These are phyloP conservation scores for Biancaea sappan DNA, from an alignment of 306 rosid species.

Conservation along the genomic window DNA sequence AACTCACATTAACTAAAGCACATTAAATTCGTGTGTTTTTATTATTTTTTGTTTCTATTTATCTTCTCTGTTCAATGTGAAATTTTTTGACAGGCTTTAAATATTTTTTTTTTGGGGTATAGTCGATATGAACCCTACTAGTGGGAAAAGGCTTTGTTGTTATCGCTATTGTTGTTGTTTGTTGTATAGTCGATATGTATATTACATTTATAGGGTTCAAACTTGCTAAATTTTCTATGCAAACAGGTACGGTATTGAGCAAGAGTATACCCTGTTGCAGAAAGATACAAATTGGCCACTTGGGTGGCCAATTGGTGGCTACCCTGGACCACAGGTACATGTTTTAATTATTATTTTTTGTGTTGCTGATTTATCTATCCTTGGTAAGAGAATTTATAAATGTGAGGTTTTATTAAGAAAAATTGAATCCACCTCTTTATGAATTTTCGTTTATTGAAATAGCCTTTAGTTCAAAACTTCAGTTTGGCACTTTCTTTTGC, in stretches of 20 bases:
- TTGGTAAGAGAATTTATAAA: constrained; percentile 3
- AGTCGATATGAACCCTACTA: neutral
- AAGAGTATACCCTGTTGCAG: constrained; percentile 65
- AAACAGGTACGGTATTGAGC: constrained; percentile 71
- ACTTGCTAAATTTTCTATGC: neutral
- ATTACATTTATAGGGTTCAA: neutral
- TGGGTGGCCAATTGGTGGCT: constrained; percentile 77
- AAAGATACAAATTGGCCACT: constrained; percentile 63
- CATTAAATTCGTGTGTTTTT: too few species aligned
- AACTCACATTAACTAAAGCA: too few species aligned
- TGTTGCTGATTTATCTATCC: neutral
- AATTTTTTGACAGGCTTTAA: too few species aligned
- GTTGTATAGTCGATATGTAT: neutral
- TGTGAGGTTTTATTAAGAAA: neutral
- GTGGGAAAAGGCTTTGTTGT: too few species aligned
- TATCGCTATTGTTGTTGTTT: too few species aligned
- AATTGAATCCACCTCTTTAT: neutral
- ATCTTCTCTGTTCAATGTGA: too few species aligned
- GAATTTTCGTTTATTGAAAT: neutral
- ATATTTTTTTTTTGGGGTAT: neutral
- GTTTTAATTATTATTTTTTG: neutral
- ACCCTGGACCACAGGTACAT: constrained; percentile 60
- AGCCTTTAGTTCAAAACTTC: neutral
- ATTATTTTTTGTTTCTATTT: too few species aligned
- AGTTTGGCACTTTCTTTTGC: neutral